Conservation (phyloP, 768 basidiomycete genomes). For the Sporobolomyces pararoseus region DNA sequence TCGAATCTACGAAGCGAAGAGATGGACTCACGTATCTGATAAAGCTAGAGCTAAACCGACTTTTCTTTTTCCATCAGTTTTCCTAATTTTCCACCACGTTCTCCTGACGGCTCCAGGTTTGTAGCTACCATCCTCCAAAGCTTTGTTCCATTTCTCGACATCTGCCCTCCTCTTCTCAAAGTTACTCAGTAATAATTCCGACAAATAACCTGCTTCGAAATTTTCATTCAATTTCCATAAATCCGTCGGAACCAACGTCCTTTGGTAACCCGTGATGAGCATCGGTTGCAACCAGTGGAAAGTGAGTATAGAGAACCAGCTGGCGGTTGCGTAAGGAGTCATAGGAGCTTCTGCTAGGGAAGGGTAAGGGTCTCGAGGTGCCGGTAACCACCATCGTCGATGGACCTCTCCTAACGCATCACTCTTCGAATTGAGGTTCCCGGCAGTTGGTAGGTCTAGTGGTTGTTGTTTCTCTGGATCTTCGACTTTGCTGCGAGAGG, state of each 20-base stretch:
- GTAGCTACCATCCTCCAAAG: constrained; percentile 64
- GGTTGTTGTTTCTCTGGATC: constrained; percentile 23
- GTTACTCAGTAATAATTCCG: constrained; percentile 58
- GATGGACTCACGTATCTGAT: constrained; percentile 25
- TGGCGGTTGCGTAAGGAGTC: constrained; percentile 62
- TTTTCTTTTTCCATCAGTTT: constrained; percentile 61
- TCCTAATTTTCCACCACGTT: constrained; percentile 63
- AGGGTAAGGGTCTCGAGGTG: constrained; percentile 60
- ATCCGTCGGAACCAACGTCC: constrained; percentile 70
- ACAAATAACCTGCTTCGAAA: constrained; percentile 56
- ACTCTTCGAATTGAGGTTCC: neutral
- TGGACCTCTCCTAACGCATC: neutral
- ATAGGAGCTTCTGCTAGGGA: constrained; percentile 61
- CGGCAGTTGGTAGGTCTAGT: constrained; percentile 1
- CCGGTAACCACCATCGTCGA: constrained; percentile 38
- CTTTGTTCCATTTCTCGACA: constrained; percentile 66
- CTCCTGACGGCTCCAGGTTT: constrained; percentile 55
- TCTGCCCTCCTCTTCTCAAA: constrained; percentile 56
- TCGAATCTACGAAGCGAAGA: neutral
- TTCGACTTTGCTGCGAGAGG: neutral
- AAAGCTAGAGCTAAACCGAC: constrained; percentile 59
- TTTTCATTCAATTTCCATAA: constrained; percentile 63
- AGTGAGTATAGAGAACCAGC: constrained; percentile 60
- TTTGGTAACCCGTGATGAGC: constrained; percentile 54
- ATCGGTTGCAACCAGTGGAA: constrained; percentile 60